These are phyloP conservation scores for Heracleum sosnowskyi DNA, from an alignment of 129 eudicot genomes.

Conservation along the genomic window DNA sequence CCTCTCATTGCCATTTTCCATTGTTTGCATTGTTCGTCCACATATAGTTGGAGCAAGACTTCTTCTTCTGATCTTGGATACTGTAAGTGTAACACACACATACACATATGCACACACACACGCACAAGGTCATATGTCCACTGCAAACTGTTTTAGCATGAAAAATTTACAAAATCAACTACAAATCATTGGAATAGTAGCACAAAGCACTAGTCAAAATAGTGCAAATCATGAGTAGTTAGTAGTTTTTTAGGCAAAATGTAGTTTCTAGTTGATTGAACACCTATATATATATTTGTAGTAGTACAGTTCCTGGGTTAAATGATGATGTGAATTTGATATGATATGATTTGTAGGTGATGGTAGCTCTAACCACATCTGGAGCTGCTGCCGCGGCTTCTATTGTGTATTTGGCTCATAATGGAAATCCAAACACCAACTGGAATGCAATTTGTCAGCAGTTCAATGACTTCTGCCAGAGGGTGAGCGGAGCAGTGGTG, in stretches of 20 bases:
- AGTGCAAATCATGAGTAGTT: too few species aligned
- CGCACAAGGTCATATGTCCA: not conserved
- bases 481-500: slow-evolving; percentile 72
- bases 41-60: slow-evolving; percentile 44
- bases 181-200: too few species aligned
- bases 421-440: slow-evolving; percentile 56
- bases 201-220: too few species aligned
- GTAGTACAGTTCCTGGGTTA: too few species aligned
- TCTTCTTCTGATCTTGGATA: slow-evolving; percentile 59
- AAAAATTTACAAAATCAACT: not conserved
- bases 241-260: too few species aligned
- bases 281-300: too few species aligned
- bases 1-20: slow-evolving; percentile 75
- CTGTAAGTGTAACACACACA: slow-evolving; percentile 21
- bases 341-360: slow-evolving; percentile 22
- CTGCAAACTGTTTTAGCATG: not conserved
- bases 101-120: too few species aligned
- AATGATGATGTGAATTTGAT: too few species aligned
- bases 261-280: too few species aligned
- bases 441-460: slow-evolving; percentile 80
- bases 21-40: slow-evolving; percentile 75
- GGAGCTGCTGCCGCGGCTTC: slow-evolving; percentile 73
- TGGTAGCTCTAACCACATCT: slow-evolving; percentile 43
- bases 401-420: slow-evolving; percentile 77
- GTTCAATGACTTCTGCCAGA: slow-evolving; percentile 60